Percentiles rank a stretch among this genome's conserved stretches.
Conservation (phyloP, 169 alveolate species). For the Condylostoma magnum region DNA sequence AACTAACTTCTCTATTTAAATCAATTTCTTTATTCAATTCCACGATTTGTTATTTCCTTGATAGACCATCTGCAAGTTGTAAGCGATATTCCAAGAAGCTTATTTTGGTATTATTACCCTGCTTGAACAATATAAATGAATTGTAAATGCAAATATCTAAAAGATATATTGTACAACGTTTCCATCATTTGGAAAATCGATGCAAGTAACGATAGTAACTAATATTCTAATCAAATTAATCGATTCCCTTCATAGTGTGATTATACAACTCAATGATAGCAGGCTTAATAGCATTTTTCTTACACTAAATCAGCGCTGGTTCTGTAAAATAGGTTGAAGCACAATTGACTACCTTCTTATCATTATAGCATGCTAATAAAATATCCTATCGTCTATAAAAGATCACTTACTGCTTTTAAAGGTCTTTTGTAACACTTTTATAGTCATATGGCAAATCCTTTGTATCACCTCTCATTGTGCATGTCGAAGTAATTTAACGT, state of each 20-base stretch:
- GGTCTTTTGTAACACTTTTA: neutral
- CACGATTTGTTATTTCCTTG: too few relatives aligned
- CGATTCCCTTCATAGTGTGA: neutral
- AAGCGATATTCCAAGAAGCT: neutral
- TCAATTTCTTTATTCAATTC: too few relatives aligned
- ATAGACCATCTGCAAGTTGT: neutral
- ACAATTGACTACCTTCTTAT: neutral
- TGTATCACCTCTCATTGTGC: neutral
- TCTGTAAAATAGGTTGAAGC: neutral
- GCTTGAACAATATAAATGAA: neutral
- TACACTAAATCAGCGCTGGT: neutral
- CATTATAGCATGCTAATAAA: neutral
- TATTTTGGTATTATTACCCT: neutral
- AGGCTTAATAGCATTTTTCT: neutral
- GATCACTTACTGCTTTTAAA: neutral
- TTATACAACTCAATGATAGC: neutral
- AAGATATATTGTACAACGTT: neutral
- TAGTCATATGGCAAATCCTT: neutral
- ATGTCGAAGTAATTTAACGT: neutral
- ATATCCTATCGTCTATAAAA: neutral
- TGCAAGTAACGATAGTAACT: conserved; percentile 8
- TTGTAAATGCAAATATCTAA: neutral
- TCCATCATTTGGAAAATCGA: conserved; percentile 11
- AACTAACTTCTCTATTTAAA: too few relatives aligned
- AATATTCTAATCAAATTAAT: neutral